Percentiles rank a stretch among this genome's conserved stretches.
Evolutionary conservation across 371 early-diverging fungal genomes (phyloP).

Genomic region (Apophysomyces trapeziformis): DNA sequence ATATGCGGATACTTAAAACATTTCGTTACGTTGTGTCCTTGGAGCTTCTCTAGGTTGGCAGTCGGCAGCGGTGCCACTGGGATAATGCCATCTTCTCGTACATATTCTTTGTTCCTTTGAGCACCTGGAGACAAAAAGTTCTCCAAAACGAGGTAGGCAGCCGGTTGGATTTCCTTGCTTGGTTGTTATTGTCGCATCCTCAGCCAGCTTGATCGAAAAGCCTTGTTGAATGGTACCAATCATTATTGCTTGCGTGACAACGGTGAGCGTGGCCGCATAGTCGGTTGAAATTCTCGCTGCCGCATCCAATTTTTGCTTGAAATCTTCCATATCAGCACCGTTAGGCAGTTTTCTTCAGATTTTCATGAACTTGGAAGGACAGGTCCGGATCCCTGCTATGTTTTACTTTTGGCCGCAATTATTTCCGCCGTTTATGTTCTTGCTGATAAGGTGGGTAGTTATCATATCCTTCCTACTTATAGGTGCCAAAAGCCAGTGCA

Average conservation of each 20-base stretch:
- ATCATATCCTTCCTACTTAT: background rate
- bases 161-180: background rate
- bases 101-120: no score
- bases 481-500: background rate
- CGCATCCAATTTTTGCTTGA: background rate
- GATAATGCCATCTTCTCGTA: no score
- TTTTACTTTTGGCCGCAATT: background rate
- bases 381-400: background rate
- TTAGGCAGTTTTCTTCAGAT: background rate
- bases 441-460: background rate
- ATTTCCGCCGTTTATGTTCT: background rate
- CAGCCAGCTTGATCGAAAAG: background rate
- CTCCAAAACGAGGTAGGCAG: background rate
- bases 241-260: background rate
- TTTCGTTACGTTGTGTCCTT: no score
- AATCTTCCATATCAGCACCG: background rate
- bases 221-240: background rate
- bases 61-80: no score
- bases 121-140: background rate
- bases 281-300: background rate
- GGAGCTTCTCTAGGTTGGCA: no score
- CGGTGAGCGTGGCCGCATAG: background rate
- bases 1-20: no score
- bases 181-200: background rate
- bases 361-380: background rate